A percentile compares a stretch with the other conserved stretches of the same genome.
Conservation (phyloP, 2,329 filamentous ascomycete genomes). For the Botryosphaeria dothidea region DNA sequence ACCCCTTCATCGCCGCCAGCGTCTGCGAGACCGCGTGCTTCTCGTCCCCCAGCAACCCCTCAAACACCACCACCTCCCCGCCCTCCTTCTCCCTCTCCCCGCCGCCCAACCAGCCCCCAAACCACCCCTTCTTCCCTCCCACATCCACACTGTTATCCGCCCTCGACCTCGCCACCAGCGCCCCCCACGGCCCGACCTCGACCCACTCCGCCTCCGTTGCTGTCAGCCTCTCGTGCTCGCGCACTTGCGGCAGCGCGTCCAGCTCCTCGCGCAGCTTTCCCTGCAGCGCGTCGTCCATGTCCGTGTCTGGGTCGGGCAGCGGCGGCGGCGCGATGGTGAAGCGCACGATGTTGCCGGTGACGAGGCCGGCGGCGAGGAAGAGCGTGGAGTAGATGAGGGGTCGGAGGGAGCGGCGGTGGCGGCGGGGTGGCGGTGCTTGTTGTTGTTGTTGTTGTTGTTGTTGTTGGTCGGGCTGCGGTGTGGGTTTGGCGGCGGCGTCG, state of each 20-base stretch:
- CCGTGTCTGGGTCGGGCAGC: constrained; percentile 1
- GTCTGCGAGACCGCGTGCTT: constrained; percentile 27
- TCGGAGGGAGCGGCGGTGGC: constrained; percentile 9
- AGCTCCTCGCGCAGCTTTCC: background rate
- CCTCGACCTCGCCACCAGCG: background rate
- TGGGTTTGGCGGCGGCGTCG: background rate
- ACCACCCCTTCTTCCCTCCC: constrained; percentile 19
- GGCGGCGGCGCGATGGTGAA: constrained; percentile 7
- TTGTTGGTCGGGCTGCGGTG: too few relatives aligned
- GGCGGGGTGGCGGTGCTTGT: background rate
- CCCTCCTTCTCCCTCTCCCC: constrained; percentile 21
- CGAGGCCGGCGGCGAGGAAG: constrained; percentile 13
- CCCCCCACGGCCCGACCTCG: constrained; percentile 15
- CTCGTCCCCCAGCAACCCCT: background rate
- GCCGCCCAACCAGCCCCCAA: constrained; percentile 33
- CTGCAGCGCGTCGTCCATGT: background rate
- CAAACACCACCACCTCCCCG: constrained; percentile 12
- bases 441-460: too few relatives aligned
- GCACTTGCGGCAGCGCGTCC: constrained; percentile 1
- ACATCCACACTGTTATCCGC: background rate
- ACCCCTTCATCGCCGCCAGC: constrained; percentile 41
- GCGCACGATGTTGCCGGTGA: constrained; percentile 8
- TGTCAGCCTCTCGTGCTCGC: constrained; percentile 22
- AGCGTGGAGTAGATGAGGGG: constrained; percentile 7
- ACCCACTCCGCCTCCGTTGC: constrained; percentile 24